Base-by-base conservation (phyloP, 805 yeast species). In the Hanseniaspora lachancei region DNA sequence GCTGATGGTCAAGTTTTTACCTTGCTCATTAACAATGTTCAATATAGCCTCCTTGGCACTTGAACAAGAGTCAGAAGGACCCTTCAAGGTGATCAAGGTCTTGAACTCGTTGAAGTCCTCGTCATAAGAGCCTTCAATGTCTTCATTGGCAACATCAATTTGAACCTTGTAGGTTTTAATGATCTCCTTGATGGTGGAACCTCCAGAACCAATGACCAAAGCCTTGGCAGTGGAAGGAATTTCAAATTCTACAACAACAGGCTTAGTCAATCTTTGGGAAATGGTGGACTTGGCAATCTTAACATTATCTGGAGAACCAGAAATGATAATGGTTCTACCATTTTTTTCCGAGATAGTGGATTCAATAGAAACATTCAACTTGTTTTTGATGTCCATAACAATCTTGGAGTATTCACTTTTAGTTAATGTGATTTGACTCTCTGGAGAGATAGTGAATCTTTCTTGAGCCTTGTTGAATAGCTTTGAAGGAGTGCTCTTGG, bases 151-250 rank as follows among this genome's bases (percentile, higher is more conserved):
- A 53, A 67, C 72, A 51, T 81, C 84, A 63, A 89, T 81, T 62
- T 86, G 86, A 61, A 89, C 79, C 61, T 76, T 84, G 54, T 86
- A 77, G 39, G 77, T 73, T 54, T 77, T 84, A 49, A 85, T 75
- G 60, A 89, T 86, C 57, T 93, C 89, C 67, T 81, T 86, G 69
- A 89, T 78, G 58, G 76, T 83, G 62, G 76, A 78, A 66, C 97
- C 97, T 66, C 83, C 86, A 46, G 89, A 77, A 58, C 97, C 97
- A 70, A 89, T 89, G 57, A 89, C 79, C 50, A 79, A 77, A 8
- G 95, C 77, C 69, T 93, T 79, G 57, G 86, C 76, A 61, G 78
- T 79, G 15, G 89, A 78, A 35, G 97, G 97, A 54, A 89, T 78
- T 34, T 75, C 66, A 65, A 89, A 78, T 34, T 73, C 69, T 49